phyloP scores from a whole-genome alignment of 108 stramenopile species.

The Craspedostauros australis region DNA sequence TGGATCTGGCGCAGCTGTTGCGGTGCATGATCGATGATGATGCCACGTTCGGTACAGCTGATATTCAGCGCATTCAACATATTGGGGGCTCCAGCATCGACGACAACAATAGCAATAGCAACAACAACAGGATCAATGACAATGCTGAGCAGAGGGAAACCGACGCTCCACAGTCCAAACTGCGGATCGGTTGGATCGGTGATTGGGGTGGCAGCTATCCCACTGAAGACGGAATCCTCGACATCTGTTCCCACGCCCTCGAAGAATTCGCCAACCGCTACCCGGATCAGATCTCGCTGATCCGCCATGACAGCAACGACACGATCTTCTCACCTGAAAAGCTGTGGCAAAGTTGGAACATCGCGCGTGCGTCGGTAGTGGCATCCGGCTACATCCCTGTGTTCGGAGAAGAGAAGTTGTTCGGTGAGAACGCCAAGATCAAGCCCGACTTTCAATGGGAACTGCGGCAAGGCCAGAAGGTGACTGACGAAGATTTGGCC shows the following conservation, averaged over 20 bases:
- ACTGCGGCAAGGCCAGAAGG: conserved; percentile 16
- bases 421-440: conserved; percentile 7
- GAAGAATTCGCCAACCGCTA: conserved; percentile 10
- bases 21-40: conserved; percentile 31
- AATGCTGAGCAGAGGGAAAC: too few species aligned
- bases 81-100: too few species aligned
- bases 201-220: conserved; percentile 43
- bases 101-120: too few species aligned
- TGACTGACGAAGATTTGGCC: conserved; percentile 14
- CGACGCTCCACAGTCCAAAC: background rate
- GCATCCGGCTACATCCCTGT: conserved; percentile 2
- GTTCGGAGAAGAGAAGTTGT: conserved; percentile 6
- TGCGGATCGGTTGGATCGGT: conserved; percentile 43
- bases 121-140: too few species aligned
- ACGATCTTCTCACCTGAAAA: conserved; percentile 12
- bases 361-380: conserved; percentile 23
- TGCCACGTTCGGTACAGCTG: conserved; percentile 28
- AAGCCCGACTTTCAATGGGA: conserved; percentile 41
- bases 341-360: conserved; percentile 44
- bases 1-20: conserved; percentile 39
- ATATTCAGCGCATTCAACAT: too few species aligned
- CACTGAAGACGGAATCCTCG: conserved; percentile 37
- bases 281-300: background rate
- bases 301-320: background rate
- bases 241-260: conserved; percentile 22